Conservation (phyloP, 2,329 filamentous ascomycete genomes). For the Metarhizium anisopliae region DNA sequence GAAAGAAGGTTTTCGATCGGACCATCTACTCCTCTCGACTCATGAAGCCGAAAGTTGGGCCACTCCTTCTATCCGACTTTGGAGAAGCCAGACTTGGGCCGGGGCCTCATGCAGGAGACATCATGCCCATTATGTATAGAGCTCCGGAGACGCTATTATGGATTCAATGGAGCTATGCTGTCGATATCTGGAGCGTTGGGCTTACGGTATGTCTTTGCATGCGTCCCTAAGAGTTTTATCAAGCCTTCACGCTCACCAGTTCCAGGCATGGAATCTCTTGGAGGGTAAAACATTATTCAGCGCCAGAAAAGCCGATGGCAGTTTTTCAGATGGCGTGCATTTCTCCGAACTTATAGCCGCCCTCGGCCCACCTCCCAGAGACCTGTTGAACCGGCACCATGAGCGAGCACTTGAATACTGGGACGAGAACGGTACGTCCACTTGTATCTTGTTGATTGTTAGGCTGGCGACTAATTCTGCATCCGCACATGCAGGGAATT, state of each 20-base stretch:
- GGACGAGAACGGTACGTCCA: constrained; percentile 14
- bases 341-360: constrained; percentile 16
- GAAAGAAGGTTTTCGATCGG: constrained; percentile 11
- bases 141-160: constrained; percentile 16
- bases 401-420: constrained; percentile 12
- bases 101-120: constrained; percentile 17
- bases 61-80: constrained; percentile 20
- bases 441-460: neutral
- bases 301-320: constrained; percentile 11
- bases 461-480: too few species aligned
- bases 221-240: too few species aligned
- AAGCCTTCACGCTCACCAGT: neutral
- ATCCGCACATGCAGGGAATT: constrained; percentile 10
- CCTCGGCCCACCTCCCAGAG: constrained; percentile 12
- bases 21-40: constrained; percentile 19
- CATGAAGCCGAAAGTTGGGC: constrained; percentile 14
- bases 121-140: constrained; percentile 16
- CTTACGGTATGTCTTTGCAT: constrained; percentile 10
- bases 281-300: constrained; percentile 12
- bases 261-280: constrained; percentile 17
- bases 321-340: constrained; percentile 14
- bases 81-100: constrained; percentile 11
- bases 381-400: constrained; percentile 9
- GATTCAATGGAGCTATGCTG: constrained; percentile 15
- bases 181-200: constrained; percentile 21